Evolutionary conservation across 371 early-diverging fungal genomes (phyloP), one percentile per base, ranked within the genome.

Genomic region (Dinochytrium kinnereticum): DNA sequence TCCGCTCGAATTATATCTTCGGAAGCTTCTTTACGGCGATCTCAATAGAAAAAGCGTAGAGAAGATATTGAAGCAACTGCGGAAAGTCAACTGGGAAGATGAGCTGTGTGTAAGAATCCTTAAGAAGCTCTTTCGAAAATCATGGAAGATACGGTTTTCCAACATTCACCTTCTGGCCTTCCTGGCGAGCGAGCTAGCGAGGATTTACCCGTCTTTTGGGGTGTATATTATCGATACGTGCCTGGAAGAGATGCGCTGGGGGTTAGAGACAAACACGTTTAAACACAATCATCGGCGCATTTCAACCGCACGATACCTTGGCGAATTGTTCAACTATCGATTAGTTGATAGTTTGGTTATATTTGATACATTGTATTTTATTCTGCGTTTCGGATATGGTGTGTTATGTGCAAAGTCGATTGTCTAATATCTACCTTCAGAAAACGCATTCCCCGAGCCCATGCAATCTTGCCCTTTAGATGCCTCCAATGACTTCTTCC

Each of bases 81-180:
- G 96, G 44, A 96, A 94, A 76, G 79, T 96, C 44, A 88, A 95
- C 51, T 98, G 99, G 99, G 83, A 86, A 30, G 90, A 93, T 68
- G 78, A 81, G 13, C 77, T 80, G 36, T 85, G 87, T 38, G 76
- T 74, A 10, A 59, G 70, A 17, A 61, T 86, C 49, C 37, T 91
- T 39, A 59, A 24, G 15, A 82, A 80, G 53, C 75, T 81, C 30
- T 97, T 98, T 73, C 86, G 88, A 74, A 97, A 98, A 76, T 82
- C 94, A 26, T 96, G 96, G 95, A 96, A 97, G 79, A 86, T 97
- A 74, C 95, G 95, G 79, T 94, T 90, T 79, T 88, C 92, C 70
- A 92, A 95, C 72, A 82, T 98, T 30, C 90, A 91, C 51, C 77
- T 93, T 51, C 81, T 96, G 77, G 95, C 97, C 0, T 92, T 90